Conservation (phyloP, 1,139 yeast species). For the Zygosaccharomyces sapae region DNA sequence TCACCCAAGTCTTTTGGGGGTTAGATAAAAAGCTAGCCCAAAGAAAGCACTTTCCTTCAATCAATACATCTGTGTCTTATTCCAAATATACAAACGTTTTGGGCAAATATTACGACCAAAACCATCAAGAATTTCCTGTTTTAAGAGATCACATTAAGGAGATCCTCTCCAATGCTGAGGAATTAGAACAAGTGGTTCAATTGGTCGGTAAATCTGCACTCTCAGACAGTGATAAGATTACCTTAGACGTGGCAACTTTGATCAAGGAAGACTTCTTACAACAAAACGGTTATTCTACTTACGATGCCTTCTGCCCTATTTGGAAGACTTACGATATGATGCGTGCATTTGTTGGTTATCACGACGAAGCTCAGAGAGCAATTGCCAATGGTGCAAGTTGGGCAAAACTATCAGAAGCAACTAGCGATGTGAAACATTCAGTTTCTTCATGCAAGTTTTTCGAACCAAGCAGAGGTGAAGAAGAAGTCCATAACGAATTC, state of each 20-base stretch:
- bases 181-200: conserved; percentile 97
- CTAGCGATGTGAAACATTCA: conserved; percentile 84
- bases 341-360: conserved; percentile 86
- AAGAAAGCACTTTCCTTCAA: conserved; percentile 99
- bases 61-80: conserved; percentile 91
- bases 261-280: conserved; percentile 97
- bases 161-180: conserved; percentile 94
- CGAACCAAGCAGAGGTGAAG: conserved; percentile 90
- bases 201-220: conserved; percentile 97
- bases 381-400: conserved; percentile 90
- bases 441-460: conserved; percentile 93
- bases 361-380: conserved; percentile 97
- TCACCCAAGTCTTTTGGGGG: conserved; percentile 99
- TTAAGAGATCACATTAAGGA: conserved; percentile 90
- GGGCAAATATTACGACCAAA: conserved; percentile 76
- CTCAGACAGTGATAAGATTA: conserved; percentile 93
- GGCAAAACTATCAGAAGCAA: conserved; percentile 85
- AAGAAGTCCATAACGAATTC: conserved; percentile 71
- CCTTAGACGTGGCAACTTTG: conserved; percentile 85
- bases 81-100: conserved; percentile 90
- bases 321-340: conserved; percentile 99
- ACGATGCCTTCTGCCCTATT: conserved; percentile 98
- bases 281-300: conserved; percentile 97
- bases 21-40: conserved; percentile 97
- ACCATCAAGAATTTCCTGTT: conserved; percentile 86